Evolutionary conservation across 2,329 filamentous ascomycete species (phyloP).

Genomic region (Metarhizium sp.): DNA sequence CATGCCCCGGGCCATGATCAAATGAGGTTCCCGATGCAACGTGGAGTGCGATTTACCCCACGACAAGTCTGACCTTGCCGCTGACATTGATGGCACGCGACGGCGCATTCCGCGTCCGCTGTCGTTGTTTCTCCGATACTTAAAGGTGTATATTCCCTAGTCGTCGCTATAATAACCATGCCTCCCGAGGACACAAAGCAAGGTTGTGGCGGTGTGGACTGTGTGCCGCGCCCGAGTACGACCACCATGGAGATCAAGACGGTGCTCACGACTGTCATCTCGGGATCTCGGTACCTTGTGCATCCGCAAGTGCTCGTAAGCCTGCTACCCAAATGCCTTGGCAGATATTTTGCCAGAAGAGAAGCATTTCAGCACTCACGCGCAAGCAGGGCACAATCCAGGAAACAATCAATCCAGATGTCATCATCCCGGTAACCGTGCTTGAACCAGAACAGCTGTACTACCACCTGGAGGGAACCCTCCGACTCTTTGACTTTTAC

Average conservation of each 20-base stretch:
- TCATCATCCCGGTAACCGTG: slow-evolving; percentile 30
- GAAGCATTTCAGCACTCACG: neutral
- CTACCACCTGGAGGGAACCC: slow-evolving; percentile 23
- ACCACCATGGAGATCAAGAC: slow-evolving; percentile 14
- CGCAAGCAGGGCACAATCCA: slow-evolving; percentile 27
- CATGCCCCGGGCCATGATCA: neutral
- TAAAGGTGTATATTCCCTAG: neutral
- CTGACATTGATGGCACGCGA: neutral
- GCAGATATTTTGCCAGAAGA: too few relatives aligned
- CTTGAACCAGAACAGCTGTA: slow-evolving; percentile 28
- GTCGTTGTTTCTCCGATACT: neutral
- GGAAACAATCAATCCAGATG: slow-evolving; percentile 30
- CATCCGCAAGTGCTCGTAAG: slow-evolving; percentile 28
- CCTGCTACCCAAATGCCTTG: too few relatives aligned
- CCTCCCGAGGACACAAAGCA: neutral
- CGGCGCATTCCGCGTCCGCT: neutral
- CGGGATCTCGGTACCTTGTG: slow-evolving; percentile 28
- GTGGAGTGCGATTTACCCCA: neutral
- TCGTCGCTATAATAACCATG: neutral
- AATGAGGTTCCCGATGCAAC: neutral
- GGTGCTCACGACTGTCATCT: slow-evolving; percentile 26
- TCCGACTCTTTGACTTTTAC: slow-evolving; percentile 21
- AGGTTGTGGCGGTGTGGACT: neutral
- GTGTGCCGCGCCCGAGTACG: neutral
- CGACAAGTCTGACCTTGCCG: neutral